Base-by-base conservation (phyloP, 2,329 filamentous ascomycete species). In the Colletotrichum karsti region DNA sequence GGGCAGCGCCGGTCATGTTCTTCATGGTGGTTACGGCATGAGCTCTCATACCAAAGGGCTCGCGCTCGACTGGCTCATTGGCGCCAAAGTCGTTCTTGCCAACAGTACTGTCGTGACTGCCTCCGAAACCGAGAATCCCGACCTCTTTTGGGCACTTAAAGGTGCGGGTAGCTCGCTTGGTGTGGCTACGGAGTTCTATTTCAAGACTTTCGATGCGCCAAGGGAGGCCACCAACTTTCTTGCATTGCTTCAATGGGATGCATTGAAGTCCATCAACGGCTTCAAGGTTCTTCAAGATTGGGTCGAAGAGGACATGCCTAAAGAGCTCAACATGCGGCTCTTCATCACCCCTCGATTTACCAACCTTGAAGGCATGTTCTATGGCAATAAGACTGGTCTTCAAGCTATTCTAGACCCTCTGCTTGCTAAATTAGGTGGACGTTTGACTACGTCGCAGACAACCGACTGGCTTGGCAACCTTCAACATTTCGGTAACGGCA, bases 1-100 rank as follows among this genome's bases (percentile, higher is more conserved):
- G 22, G 83, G 84, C 7, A 72, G 83, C 8, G 83, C 79, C 2
- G 84, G 84, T 0, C 84, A 85, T 69, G 79, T 81, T 44, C 77
- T 82, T 1, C 83, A 85, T 55, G 84, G 84, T 7, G 84, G 62
- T 8, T 63, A 71, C 50, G 73, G 73, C 10, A 69, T 73, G 61
- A 71, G 69, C 55, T 71, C 72, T 3, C 73, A 73, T 56, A 72
- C 69, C 10, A 69, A 73, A 33, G 72, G 72, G 15, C 67, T 71
- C 7, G 77, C 78, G 0, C 73, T 80, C 2, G 79, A 81, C 73
- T 77, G 74, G 73, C 75, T 80, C 12, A 69, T 75, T 7, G 73
- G 75, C 6, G 78, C 77, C 4, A 78, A 73, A 5, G 76, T 80
- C 3, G 79, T 81, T 24, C 74, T 80, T 18, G 79, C 79, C 48